These are phyloP conservation scores for Leptographium galeiforme DNA, from an alignment of 2,329 filamentous ascomycete species.

Conservation along the genomic window DNA sequence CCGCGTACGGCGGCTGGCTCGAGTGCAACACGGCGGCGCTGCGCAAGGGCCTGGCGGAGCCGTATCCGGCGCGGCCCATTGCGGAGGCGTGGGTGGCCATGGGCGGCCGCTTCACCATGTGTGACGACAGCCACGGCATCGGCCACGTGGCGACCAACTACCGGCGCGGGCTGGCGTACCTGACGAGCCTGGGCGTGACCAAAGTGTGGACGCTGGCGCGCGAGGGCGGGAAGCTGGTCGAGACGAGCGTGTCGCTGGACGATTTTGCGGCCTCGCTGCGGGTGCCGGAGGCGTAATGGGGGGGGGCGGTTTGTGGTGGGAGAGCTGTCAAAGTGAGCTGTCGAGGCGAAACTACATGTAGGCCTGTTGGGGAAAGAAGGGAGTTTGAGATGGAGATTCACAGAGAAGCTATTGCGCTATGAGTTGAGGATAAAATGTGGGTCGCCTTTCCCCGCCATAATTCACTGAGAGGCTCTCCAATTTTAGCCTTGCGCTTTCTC, in stretches of 20 bases:
- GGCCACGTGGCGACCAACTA: constrained; percentile 85
- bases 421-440: too few species aligned
- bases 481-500: too few species aligned
- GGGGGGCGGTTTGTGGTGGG: too few species aligned
- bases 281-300: not conserved
- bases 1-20: constrained; percentile 63
- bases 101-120: constrained; percentile 76
- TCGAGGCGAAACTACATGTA: not conserved
- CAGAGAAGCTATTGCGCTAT: too few species aligned
- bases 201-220: constrained; percentile 46
- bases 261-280: constrained; percentile 8
- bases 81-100: constrained; percentile 62
- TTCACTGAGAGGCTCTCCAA: too few species aligned
- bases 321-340: not conserved
- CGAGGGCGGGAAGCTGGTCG: constrained; percentile 20
- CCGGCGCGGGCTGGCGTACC: constrained; percentile 52
- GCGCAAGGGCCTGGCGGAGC: constrained; percentile 80
- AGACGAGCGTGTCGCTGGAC: constrained; percentile 19
- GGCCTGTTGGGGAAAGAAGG: not conserved
- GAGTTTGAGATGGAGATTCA: not conserved
- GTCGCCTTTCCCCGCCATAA: too few species aligned
- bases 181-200: constrained; percentile 50
- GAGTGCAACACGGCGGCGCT: constrained; percentile 83
- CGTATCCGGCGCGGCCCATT: constrained; percentile 71
- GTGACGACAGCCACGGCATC: constrained; percentile 86